A percentile compares a stretch with the other conserved stretches of the same genome.
Evolutionary conservation across 2,329 filamentous ascomycete genomes (phyloP).

Genomic region (Diaporthe sp.): DNA sequence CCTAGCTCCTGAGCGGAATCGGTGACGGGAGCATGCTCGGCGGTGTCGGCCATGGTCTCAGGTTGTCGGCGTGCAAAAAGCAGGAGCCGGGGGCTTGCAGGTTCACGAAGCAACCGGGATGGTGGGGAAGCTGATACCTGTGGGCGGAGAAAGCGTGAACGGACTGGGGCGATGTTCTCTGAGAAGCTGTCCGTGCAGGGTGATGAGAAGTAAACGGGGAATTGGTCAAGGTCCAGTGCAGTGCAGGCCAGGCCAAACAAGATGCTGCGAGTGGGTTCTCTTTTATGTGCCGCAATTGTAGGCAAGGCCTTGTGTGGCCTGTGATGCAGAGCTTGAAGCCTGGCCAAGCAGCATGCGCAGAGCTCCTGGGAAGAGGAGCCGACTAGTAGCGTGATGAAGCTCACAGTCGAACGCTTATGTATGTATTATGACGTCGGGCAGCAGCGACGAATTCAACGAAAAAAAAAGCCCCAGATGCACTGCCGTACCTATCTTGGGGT

Average conservation of each 20-base stretch:
- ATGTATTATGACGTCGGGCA: conserved; percentile 34
- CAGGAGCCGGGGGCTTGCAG: not conserved
- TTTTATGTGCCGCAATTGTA: conserved; percentile 9
- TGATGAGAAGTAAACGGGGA: not conserved
- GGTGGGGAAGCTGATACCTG: conserved; percentile 9
- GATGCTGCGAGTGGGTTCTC: conserved; percentile 37
- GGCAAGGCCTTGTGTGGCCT: not conserved
- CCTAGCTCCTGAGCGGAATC: conserved; percentile 77
- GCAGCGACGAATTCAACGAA: conserved; percentile 31
- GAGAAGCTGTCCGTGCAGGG: not conserved
- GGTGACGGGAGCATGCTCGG: conserved; percentile 57
- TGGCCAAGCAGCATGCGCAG: conserved; percentile 4
- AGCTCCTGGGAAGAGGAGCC: not conserved
- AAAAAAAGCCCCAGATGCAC: conserved; percentile 15
- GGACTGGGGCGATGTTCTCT: not conserved
- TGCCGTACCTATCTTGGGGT: not conserved
- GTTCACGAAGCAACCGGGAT: not conserved
- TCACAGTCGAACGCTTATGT: not conserved
- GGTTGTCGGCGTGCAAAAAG: not conserved
- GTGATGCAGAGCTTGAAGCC: conserved; percentile 4
- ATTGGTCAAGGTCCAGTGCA: not conserved
- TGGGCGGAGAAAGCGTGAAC: not conserved
- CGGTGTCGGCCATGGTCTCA: conserved; percentile 48
- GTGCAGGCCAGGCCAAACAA: conserved; percentile 33
- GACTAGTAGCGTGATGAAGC: conserved; percentile 7